Percentiles rank a stretch among this genome's conserved stretches.
Evolutionary conservation across 2,329 filamentous ascomycete species (phyloP).

Genomic region (Cladosporium sphaerospermum): DNA sequence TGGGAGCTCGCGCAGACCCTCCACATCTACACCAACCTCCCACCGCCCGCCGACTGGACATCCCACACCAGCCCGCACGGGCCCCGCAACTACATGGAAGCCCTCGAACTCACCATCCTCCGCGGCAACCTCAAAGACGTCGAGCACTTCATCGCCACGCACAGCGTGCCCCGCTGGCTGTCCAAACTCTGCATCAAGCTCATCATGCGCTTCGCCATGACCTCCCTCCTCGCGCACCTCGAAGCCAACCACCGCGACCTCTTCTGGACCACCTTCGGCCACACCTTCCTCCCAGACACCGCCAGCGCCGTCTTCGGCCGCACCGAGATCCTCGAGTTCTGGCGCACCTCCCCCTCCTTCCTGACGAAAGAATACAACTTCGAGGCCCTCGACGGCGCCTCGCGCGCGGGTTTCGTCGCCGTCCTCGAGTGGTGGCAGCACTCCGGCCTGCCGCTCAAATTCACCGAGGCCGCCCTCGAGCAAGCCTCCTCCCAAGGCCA

Average conservation of each 20-base stretch:
- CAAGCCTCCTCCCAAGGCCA: conserved; percentile 80
- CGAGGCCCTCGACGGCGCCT: conserved; percentile 82
- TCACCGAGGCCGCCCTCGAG: conserved; percentile 81
- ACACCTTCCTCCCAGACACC: conserved; percentile 77
- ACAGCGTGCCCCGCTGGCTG: conserved; percentile 65
- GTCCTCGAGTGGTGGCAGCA: conserved; percentile 90
- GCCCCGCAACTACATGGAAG: conserved; percentile 65
- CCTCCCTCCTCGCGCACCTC: conserved; percentile 68
- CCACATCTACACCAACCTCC: conserved; percentile 71
- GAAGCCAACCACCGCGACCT: conserved; percentile 64
- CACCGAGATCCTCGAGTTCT: conserved; percentile 81
- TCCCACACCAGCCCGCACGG: conserved; percentile 57
- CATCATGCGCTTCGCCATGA: conserved; percentile 85
- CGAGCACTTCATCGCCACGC: conserved; percentile 62
- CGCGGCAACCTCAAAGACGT: conserved; percentile 64
- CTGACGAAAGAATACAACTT: conserved; percentile 78
- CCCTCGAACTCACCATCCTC: conserved; percentile 79
- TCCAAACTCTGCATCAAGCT: conserved; percentile 79
- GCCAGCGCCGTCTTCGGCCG: conserved; percentile 82
- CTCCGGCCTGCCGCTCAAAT: conserved; percentile 71
- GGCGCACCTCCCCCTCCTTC: conserved; percentile 76
- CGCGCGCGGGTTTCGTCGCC: conserved; percentile 74
- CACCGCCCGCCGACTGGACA: conserved; percentile 67
- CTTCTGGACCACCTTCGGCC: conserved; percentile 78
- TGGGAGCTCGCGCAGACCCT: conserved; percentile 85